These are phyloP conservation scores for Ceratobasidium sp. DNA, from an alignment of 1,284 basidiomycete species.

Conservation along the genomic window DNA sequence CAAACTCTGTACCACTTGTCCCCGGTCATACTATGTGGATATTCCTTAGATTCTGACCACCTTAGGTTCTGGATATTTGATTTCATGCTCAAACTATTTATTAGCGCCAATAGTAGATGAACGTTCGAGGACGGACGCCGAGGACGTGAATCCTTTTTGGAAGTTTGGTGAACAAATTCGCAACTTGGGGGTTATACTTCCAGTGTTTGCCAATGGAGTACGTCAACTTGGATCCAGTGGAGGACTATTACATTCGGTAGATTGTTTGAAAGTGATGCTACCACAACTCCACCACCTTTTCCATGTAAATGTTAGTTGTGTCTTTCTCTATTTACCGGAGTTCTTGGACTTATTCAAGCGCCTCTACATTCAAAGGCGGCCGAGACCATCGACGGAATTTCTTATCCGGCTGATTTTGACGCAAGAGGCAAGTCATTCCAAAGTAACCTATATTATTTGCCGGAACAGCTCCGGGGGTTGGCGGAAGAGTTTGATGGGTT, in stretches of 20 bases:
- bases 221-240: constrained; percentile 47
- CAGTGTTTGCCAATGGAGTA: constrained; percentile 46
- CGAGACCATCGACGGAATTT: too few species aligned
- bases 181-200: constrained; percentile 42
- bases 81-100: too few species aligned
- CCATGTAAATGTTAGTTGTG: constrained; percentile 46
- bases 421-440: too few species aligned
- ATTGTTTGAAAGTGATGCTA: constrained; percentile 34
- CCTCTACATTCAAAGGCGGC: too few species aligned
- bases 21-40: too few species aligned
- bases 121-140: background rate
- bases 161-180: background rate
- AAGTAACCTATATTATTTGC: too few species aligned
- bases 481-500: constrained; percentile 74
- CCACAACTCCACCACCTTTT: constrained; percentile 47
- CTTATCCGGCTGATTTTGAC: too few species aligned
- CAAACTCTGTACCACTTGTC: too few species aligned
- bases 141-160: background rate
- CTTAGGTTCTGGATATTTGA: too few species aligned
- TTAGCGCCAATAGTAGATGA: too few species aligned
- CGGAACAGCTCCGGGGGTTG: constrained; percentile 58
- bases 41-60: too few species aligned
- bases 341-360: too few species aligned
- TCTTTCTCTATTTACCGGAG: background rate
- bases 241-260: constrained; percentile 43